Conservation (phyloP, 345 rosid genomes). For the Brassica rapa region DNA sequence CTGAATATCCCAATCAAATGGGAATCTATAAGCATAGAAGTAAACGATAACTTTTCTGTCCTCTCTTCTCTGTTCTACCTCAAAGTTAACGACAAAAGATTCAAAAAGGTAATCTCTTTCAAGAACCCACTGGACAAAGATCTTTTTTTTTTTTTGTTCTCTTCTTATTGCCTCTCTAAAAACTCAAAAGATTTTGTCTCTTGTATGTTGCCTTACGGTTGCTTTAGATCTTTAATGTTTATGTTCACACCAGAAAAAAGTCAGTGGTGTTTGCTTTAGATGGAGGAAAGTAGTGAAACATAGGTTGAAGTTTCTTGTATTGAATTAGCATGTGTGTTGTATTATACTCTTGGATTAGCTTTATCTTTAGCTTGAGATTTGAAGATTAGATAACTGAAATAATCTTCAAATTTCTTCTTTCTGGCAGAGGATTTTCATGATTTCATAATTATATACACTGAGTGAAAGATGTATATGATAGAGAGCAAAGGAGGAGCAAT, state of each 20-base stretch:
- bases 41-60: not conserved
- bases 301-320: constrained; percentile 4
- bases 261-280: not conserved
- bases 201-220: constrained; percentile 11
- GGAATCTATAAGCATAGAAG: not conserved
- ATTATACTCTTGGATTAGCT: constrained; percentile 7
- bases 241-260: not conserved
- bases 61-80: not conserved
- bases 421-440: not conserved
- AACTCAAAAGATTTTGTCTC: not conserved
- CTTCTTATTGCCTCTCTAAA: constrained; percentile 2
- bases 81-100: constrained; percentile 5
- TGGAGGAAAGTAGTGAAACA: constrained; percentile 8
- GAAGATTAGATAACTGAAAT: not conserved
- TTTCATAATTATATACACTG: not conserved
- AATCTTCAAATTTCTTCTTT: constrained; percentile 1
- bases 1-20: constrained; percentile 10
- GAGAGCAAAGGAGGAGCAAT: constrained; percentile 94
- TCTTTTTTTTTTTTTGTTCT: constrained; percentile 8
- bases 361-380: not conserved
- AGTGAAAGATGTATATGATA: constrained; percentile 41
- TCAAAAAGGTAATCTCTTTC: constrained; percentile 22
- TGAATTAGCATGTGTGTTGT: not conserved
- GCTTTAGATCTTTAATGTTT: not conserved
- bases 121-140: constrained; percentile 10